These are phyloP conservation scores for Peziza echinospora DNA, from an alignment of 495 filamentous ascomycete species.

Conservation along the genomic window DNA sequence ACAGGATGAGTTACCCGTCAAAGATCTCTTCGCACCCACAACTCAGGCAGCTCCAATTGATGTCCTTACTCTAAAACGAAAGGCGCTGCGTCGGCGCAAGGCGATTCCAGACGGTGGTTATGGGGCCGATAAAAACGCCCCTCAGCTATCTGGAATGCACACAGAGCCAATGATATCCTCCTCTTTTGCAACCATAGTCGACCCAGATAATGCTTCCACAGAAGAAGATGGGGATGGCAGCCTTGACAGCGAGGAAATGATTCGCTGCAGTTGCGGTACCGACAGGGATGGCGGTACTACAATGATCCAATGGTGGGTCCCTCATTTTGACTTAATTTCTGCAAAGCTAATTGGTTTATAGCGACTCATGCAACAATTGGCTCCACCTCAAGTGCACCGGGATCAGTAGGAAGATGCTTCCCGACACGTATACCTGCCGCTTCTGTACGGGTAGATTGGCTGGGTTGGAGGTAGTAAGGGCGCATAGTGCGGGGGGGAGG, in stretches of 20 bases:
- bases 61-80: background rate
- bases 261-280: conserved; percentile 14
- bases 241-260: conserved; percentile 3
- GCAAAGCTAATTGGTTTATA: conserved; percentile 1
- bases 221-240: background rate
- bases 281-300: conserved; percentile 11
- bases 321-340: conserved; percentile 1
- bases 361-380: conserved; percentile 16
- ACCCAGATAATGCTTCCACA: background rate
- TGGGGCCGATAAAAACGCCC: no score
- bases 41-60: no score
- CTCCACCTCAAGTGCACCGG: conserved; percentile 16
- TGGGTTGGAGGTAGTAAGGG: background rate
- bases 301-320: conserved; percentile 17
- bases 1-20: no score
- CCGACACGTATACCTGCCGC: conserved; percentile 13
- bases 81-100: background rate
- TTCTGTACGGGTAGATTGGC: no score
- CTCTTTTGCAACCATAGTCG: background rate
- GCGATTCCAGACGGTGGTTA: background rate
- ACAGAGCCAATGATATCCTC: background rate
- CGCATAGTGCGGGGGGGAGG: no score
- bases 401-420: conserved; percentile 12
- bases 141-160: no score
- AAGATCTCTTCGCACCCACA: no score